Conservation (phyloP, 768 basidiomycete species). For the Phaeotremella fagi region DNA sequence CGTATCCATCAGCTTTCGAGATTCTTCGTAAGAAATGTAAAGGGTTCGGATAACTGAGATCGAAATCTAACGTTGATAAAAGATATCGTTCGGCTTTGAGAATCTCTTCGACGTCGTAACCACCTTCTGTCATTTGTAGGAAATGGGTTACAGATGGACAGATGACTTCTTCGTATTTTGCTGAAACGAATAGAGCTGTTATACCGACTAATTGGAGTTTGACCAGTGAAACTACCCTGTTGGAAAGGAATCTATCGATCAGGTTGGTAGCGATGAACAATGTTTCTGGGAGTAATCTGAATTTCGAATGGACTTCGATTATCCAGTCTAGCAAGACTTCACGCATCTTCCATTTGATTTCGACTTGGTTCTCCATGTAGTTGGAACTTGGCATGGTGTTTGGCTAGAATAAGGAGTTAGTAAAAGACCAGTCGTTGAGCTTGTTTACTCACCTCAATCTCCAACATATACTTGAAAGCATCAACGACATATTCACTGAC, state of each 20-base stretch:
- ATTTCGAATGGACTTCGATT: conserved; percentile 81
- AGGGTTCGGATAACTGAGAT: conserved; percentile 78
- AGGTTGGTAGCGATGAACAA: conserved; percentile 85
- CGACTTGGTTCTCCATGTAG: conserved; percentile 76
- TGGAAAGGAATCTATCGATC: conserved; percentile 63
- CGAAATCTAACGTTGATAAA: conserved; percentile 77
- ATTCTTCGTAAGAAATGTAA: conserved; percentile 82
- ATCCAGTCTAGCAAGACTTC: conserved; percentile 89
- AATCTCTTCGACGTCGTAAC: conserved; percentile 73
- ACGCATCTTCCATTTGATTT: conserved; percentile 84
- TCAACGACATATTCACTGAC: conserved; percentile 93
- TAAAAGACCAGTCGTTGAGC: not conserved
- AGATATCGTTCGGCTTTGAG: conserved; percentile 85
- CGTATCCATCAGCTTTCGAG: conserved; percentile 90
- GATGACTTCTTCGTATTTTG: conserved; percentile 90
- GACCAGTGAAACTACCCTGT: conserved; percentile 67
- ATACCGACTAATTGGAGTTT: conserved; percentile 90
- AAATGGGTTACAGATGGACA: conserved; percentile 79
- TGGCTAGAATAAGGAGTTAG: conserved; percentile 52
- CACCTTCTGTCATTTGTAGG: conserved; percentile 69
- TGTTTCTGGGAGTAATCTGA: conserved; percentile 81
- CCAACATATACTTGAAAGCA: conserved; percentile 85
- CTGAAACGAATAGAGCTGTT: conserved; percentile 77
- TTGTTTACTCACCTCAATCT: conserved; percentile 63
- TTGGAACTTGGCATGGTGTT: conserved; percentile 72